Conservation (phyloP, 345 rosid genomes). For the Litchi chinensis region DNA sequence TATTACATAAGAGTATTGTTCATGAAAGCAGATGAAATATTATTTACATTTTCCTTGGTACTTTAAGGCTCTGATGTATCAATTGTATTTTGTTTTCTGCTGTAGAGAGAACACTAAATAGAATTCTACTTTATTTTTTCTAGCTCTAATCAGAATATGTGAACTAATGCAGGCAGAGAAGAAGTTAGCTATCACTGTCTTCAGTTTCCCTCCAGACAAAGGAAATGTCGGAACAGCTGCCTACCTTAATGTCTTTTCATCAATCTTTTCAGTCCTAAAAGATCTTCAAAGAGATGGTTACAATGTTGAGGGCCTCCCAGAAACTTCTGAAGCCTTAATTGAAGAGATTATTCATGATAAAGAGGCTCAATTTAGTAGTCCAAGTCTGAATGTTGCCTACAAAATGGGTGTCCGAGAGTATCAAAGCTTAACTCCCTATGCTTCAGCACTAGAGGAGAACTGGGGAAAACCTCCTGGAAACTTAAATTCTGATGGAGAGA, state of each 20-base stretch:
- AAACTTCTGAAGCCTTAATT: conserved; percentile 85
- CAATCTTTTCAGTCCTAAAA: conserved; percentile 84
- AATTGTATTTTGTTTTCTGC: neutral
- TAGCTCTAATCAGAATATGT: conserved; percentile 24
- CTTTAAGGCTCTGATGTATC: neutral
- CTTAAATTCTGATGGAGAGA: conserved; percentile 93
- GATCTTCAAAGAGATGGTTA: conserved; percentile 87
- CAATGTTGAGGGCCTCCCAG: conserved; percentile 89
- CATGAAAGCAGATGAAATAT: neutral
- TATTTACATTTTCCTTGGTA: neutral
- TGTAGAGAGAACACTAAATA: neutral
- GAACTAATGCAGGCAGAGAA: conserved; percentile 69
- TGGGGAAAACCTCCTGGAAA: conserved; percentile 99
- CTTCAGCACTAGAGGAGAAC: conserved; percentile 86
- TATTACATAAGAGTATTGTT: neutral
- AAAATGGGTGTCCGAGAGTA: conserved; percentile 93
- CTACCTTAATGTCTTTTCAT: conserved; percentile 91
- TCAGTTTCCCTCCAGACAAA: conserved; percentile 99
- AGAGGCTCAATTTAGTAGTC: conserved; percentile 98
- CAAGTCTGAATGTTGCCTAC: conserved; percentile 84
- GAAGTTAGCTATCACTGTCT: conserved; percentile 91
- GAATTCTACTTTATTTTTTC: neutral
- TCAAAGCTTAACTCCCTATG: conserved; percentile 80
- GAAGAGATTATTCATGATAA: conserved; percentile 93
- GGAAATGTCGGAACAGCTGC: conserved; percentile 98